Conservation (phyloP, 2,329 filamentous ascomycete species). For the Fusarium mundagurra region DNA sequence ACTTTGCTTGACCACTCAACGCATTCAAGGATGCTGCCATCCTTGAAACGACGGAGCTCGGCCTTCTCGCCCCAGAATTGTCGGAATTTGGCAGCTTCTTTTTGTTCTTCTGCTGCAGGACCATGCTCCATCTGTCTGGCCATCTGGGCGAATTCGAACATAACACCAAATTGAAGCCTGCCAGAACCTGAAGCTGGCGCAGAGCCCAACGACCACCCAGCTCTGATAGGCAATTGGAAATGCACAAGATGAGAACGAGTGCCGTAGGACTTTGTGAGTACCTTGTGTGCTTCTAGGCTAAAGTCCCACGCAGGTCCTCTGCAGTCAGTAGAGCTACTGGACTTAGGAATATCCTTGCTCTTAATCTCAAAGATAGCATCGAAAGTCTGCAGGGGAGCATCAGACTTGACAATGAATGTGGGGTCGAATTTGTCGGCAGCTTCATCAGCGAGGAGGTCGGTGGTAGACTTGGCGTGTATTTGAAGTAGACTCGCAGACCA, state of each 20-base stretch:
- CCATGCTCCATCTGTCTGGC: conserved; percentile 86
- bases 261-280: conserved; percentile 76
- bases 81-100: conserved; percentile 82
- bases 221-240: conserved; percentile 55
- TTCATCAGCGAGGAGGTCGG: conserved; percentile 78
- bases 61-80: conserved; percentile 96
- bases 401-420: conserved; percentile 77
- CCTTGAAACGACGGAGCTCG: conserved; percentile 92
- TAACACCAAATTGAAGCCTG: conserved; percentile 70
- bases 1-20: conserved; percentile 81
- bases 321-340: conserved; percentile 49
- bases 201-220: conserved; percentile 45
- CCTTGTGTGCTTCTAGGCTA: conserved; percentile 68
- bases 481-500: conserved; percentile 83
- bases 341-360: conserved; percentile 43
- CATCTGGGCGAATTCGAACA: conserved; percentile 78
- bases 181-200: conserved; percentile 38
- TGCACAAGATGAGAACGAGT: conserved; percentile 78
- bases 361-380: conserved; percentile 58
- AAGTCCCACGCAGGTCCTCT: conserved; percentile 57
- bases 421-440: conserved; percentile 83
- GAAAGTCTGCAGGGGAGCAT: conserved; percentile 64
- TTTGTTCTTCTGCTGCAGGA: conserved; percentile 85
- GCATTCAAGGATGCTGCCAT: conserved; percentile 92
- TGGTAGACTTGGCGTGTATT: conserved; percentile 77